Evolutionary conservation across 2,329 filamentous ascomycete species (phyloP).

Genomic region (Cercospora citrullina): DNA sequence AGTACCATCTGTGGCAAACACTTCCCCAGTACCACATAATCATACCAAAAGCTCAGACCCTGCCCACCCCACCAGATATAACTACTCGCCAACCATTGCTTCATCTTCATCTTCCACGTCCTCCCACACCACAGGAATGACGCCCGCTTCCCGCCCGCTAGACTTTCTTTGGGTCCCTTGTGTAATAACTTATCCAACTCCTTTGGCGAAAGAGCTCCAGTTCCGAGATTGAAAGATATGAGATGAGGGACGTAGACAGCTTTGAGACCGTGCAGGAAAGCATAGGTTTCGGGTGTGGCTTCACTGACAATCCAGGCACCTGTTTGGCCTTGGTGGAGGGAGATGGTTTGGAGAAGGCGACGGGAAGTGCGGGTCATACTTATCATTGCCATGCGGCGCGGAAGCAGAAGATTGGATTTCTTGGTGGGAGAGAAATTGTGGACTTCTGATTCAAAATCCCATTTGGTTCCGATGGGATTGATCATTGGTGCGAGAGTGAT

Average conservation of each 20-base stretch:
- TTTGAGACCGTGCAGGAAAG: slow-evolving; percentile 75
- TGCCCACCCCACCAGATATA: slow-evolving; percentile 18
- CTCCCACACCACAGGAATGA: slow-evolving; percentile 13
- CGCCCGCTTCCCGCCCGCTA: slow-evolving; percentile 3
- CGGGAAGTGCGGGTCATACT: slow-evolving; percentile 72
- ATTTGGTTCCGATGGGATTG: slow-evolving; percentile 67
- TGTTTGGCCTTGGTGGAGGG: slow-evolving; percentile 4
- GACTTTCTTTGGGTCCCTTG: slow-evolving; percentile 8
- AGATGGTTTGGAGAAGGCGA: slow-evolving; percentile 57
- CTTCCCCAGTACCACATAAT: slow-evolving; percentile 7
- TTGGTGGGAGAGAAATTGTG: slow-evolving; percentile 42
- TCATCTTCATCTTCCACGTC: slow-evolving; percentile 1
- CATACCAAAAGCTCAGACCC: slow-evolving; percentile 8
- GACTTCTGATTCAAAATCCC: slow-evolving; percentile 65
- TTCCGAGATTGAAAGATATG: slow-evolving; percentile 71
- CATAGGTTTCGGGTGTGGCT: slow-evolving; percentile 76
- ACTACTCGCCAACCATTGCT: slow-evolving; percentile 9
- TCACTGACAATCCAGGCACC: slow-evolving; percentile 63
- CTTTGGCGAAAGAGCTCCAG: slow-evolving; percentile 42
- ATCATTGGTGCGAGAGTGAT: slow-evolving; percentile 73
- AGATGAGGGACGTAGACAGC: slow-evolving; percentile 73
- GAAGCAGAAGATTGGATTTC: slow-evolving; percentile 38
- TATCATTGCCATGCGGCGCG: slow-evolving; percentile 70
- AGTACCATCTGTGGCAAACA: slow-evolving; percentile 9
- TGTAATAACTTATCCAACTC: slow-evolving; percentile 44